Conservation (phyloP, 495 filamentous ascomycete genomes). For the Eremomyces bilateralis region DNA sequence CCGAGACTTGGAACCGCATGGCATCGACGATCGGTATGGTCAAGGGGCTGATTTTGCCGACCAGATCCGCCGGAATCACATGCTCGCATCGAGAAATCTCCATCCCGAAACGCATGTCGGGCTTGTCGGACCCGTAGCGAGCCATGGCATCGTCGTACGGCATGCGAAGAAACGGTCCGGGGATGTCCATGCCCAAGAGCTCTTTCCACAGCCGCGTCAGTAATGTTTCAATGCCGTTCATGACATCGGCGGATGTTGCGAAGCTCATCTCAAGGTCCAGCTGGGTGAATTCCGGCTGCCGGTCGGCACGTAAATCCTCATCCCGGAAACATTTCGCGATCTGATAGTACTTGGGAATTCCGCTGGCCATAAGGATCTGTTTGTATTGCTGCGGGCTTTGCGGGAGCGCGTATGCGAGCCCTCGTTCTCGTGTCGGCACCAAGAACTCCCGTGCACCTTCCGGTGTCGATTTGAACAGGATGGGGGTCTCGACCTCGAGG, state of each 20-base stretch:
- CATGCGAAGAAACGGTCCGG: conserved; percentile 31
- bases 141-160: conserved; percentile 63
- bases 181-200: conserved; percentile 14
- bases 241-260: conserved; percentile 50
- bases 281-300: conserved; percentile 95
- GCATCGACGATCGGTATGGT: conserved; percentile 44
- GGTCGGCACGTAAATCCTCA: conserved; percentile 78
- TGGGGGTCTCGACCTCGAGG: conserved; percentile 69
- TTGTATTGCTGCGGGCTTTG: conserved; percentile 98
- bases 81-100: conserved; percentile 32
- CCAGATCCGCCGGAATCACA: conserved; percentile 40
- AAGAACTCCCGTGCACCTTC: conserved; percentile 90
- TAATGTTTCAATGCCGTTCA: conserved; percentile 41
- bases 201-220: conserved; percentile 33
- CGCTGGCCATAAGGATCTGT: conserved; percentile 89
- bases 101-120: conserved; percentile 50
- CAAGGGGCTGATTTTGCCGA: conserved; percentile 46
- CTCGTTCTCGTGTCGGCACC: conserved; percentile 62
- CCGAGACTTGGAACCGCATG: conserved; percentile 33
- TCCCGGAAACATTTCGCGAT: conserved; percentile 91
- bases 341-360: conserved; percentile 65
- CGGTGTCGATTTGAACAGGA: conserved; percentile 93
- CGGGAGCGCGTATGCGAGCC: conserved; percentile 69
- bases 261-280: conserved; percentile 89
- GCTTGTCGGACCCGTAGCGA: conserved; percentile 73